phyloP scores from a whole-genome alignment of 106 monocot species.

The Phalaenopsis aphrodite region DNA sequence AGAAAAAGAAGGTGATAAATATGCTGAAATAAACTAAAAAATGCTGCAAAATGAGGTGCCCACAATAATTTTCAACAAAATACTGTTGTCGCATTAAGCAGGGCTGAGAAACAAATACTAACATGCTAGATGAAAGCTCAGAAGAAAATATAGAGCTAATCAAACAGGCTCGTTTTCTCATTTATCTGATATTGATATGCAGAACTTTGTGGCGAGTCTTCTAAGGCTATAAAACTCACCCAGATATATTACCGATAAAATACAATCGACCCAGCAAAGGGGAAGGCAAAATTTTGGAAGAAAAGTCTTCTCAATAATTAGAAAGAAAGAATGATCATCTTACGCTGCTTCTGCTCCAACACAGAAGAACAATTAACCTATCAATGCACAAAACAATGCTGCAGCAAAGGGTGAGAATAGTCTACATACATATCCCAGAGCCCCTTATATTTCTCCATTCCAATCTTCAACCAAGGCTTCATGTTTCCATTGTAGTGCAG shows the following conservation, averaged over 20 bases:
- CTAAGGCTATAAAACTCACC: background rate
- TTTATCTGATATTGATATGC: background rate
- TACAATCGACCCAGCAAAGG: background rate
- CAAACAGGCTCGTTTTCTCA: too few species aligned
- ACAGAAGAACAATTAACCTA: background rate
- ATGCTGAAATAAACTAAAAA: too few species aligned
- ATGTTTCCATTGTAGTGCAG: slow-evolving; percentile 33
- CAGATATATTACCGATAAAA: background rate
- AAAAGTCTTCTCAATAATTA: background rate
- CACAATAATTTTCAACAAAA: too few species aligned
- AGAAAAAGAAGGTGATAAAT: too few species aligned
- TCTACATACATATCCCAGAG: slow-evolving; percentile 27
- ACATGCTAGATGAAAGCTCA: too few species aligned
- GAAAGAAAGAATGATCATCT: background rate
- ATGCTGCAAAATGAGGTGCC: too few species aligned
- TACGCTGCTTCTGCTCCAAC: background rate
- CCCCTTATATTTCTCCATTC: slow-evolving; percentile 25
- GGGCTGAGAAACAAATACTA: too few species aligned
- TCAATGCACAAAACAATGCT: slow-evolving; percentile 24
- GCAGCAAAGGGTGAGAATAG: slow-evolving; percentile 27
- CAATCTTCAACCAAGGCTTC: slow-evolving; percentile 37
- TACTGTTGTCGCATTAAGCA: too few species aligned
- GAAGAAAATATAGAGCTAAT: too few species aligned
- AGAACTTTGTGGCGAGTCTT: background rate
- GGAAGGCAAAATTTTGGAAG: background rate